A percentile compares a stretch with the other conserved stretches of the same genome.
phyloP scores from a whole-genome alignment of 139 green algal genomes.

The Raphidocelis subcapitata region DNA sequence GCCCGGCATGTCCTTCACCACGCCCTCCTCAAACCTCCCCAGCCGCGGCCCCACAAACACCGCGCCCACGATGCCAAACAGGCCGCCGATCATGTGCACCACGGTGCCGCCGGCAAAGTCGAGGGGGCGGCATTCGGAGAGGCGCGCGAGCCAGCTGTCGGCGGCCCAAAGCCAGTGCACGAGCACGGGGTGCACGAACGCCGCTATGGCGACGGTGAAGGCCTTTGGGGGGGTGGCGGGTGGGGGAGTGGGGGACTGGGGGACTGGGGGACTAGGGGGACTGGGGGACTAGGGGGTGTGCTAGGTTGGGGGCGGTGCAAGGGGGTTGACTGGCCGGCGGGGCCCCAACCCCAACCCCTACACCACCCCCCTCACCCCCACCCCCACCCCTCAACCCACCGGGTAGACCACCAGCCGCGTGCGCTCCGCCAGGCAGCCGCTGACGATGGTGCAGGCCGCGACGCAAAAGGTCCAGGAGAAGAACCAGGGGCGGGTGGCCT shows the following conservation, averaged over 20 bases:
- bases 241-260: too few relatives aligned
- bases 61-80: constrained; percentile 44
- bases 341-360: too few relatives aligned
- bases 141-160: background rate
- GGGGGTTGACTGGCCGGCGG: too few relatives aligned
- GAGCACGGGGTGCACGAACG: constrained; percentile 37
- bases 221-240: too few relatives aligned
- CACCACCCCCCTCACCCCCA: too few relatives aligned
- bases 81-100: constrained; percentile 39
- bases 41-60: constrained; percentile 37
- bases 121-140: too few relatives aligned
- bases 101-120: too few relatives aligned
- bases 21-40: constrained; percentile 41
- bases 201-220: constrained; percentile 14
- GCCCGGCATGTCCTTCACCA: constrained; percentile 38
- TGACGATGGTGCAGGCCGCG: constrained; percentile 41
- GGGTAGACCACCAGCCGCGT: constrained; percentile 37
- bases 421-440: constrained; percentile 50
- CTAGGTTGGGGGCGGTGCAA: too few relatives aligned
- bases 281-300: too few relatives aligned
- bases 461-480: constrained; percentile 51
- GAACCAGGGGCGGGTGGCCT: constrained; percentile 37
- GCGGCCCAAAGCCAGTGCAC: constrained; percentile 43
- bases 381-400: background rate
- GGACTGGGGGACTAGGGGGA: too few relatives aligned